Conservation (phyloP, 2,329 filamentous ascomycete species). For the Byssochlamys sp. region DNA sequence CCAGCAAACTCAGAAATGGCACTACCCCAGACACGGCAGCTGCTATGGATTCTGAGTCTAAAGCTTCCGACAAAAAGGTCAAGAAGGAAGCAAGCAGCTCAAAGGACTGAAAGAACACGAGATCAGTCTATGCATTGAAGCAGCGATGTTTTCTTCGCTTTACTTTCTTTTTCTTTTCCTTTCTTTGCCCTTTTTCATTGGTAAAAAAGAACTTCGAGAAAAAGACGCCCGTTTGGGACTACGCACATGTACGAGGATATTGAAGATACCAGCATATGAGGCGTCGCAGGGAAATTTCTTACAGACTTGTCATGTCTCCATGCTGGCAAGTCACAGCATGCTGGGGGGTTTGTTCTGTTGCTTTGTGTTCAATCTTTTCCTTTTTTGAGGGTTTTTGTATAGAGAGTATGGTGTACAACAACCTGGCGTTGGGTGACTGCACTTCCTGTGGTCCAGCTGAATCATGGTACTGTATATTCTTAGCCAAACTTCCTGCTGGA, state of each 20-base stretch:
- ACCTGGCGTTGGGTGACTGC: conserved; percentile 4
- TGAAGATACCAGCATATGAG: not conserved
- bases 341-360: conserved; percentile 9
- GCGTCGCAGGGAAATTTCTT: not conserved
- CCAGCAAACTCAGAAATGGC: conserved; percentile 34
- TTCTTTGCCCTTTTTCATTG: not conserved
- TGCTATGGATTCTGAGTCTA: conserved; percentile 23
- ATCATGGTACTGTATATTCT: not conserved
- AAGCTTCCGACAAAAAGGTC: conserved; percentile 13
- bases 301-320: not conserved
- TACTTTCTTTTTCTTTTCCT: not conserved
- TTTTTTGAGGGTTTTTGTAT: conserved; percentile 7
- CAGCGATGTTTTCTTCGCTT: not conserved
- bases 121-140: not conserved
- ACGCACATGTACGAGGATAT: not conserved
- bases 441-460: not conserved
- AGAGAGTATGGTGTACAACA: conserved; percentile 12
- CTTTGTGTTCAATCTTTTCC: conserved; percentile 1
- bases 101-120: not conserved
- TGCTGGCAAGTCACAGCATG: conserved; percentile 13
- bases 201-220: not conserved
- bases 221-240: not conserved
- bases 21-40: conserved; percentile 26
- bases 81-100: not conserved
- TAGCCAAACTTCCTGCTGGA: not conserved